Conservation (phyloP, 176 grass and related monocot genomes). For the Pontederia paniculata region DNA sequence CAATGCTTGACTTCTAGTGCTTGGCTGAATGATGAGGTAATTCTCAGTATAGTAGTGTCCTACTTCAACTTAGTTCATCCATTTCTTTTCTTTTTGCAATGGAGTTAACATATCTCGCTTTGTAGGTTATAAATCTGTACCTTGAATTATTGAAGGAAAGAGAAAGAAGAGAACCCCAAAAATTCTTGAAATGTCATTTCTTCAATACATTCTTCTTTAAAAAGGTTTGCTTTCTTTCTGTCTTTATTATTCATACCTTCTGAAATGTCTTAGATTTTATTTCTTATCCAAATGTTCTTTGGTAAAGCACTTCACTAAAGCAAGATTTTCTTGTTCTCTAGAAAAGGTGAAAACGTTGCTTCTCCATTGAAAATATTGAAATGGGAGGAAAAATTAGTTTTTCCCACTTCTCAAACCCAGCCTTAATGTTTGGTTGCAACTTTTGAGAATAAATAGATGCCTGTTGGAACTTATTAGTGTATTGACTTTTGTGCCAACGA, state of each 20-base stretch:
- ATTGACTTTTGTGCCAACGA: no score
- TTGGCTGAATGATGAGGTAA: conserved; percentile 79
- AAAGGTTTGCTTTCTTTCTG: conserved; percentile 28
- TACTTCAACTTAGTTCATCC: no score
- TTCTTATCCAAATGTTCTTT: no score
- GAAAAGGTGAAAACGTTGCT: no score
- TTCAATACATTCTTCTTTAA: conserved; percentile 85
- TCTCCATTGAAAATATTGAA: no score
- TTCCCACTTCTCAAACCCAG: no score
- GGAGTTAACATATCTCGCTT: conserved; percentile 7
- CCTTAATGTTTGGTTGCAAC: no score
- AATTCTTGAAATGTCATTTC: conserved; percentile 74
- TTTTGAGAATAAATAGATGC: no score
- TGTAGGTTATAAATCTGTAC: conserved; percentile 76
- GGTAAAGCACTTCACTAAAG: no score
- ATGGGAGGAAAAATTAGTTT: no score
- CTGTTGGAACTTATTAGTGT: no score
- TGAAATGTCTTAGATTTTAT: not conserved
- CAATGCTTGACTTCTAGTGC: conserved; percentile 39
- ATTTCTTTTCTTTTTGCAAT: conserved; percentile 4
- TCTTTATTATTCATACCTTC: not conserved
- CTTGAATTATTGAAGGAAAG: conserved; percentile 77
- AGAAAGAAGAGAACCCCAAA: conserved; percentile 41
- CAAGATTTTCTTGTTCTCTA: no score
- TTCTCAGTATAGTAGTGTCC: not conserved